Conservation (phyloP, 2,329 filamentous ascomycete species). For the Ceratocystis papillata region DNA sequence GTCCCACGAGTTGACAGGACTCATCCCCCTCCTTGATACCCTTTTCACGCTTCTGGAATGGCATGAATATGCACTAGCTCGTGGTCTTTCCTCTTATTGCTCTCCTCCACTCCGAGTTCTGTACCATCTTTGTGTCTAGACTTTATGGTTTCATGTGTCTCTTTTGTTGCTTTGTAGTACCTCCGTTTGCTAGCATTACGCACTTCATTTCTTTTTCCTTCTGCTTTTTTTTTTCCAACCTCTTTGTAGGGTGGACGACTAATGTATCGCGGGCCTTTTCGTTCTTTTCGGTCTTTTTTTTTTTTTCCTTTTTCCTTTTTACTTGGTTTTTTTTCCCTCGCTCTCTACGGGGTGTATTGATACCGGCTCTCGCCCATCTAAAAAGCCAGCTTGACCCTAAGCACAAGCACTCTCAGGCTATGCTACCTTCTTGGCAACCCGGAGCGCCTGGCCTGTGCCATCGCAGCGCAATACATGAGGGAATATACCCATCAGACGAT, state of each 20-base stretch:
- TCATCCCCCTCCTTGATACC: slow-evolving; percentile 24
- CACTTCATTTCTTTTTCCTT: slow-evolving; percentile 4
- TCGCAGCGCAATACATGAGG: neutral
- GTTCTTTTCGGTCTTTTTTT: neutral
- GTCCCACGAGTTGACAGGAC: slow-evolving; percentile 11
- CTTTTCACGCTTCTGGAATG: slow-evolving; percentile 21
- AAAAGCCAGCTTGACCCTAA: neutral
- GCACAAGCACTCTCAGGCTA: neutral
- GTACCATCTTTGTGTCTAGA: slow-evolving; percentile 9
- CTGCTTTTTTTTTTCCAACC: slow-evolving; percentile 3
- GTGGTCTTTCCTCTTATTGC: slow-evolving; percentile 3
- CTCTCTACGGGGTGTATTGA: neutral
- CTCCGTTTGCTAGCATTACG: slow-evolving; percentile 11
- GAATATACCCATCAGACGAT: slow-evolving; percentile 14
- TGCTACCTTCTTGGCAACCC: neutral
- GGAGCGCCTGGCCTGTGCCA: slow-evolving; percentile 10
- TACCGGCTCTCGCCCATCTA: slow-evolving; percentile 10
- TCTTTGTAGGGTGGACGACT: neutral
- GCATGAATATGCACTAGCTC: neutral
- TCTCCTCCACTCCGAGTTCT: neutral
- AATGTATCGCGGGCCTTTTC: neutral
- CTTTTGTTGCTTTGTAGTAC: slow-evolving; percentile 11
- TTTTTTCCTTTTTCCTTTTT: neutral
- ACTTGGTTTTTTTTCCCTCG: neutral
- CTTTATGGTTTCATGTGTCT: slow-evolving; percentile 17